A percentile compares a stretch with the other conserved stretches of the same genome.
These are phyloP conservation scores for Piloderma croceum DNA, from an alignment of 768 basidiomycete species.

Conservation along the genomic window DNA sequence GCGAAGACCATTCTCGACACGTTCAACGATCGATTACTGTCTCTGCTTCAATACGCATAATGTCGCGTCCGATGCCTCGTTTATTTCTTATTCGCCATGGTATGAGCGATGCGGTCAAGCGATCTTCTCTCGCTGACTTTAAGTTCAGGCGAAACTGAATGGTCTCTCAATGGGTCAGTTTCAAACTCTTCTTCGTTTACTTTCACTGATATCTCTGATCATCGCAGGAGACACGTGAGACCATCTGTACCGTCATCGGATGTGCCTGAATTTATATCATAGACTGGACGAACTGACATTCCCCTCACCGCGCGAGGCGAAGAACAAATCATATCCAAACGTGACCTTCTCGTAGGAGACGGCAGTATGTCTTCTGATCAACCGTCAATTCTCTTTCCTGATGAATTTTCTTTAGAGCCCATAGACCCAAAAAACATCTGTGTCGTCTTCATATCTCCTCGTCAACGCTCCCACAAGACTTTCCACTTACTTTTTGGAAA, in stretches of 20 bases:
- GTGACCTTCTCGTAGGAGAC: conserved; percentile 63
- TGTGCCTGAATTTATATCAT: no score
- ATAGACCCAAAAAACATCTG: conserved; percentile 78
- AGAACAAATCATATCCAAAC: conserved; percentile 60
- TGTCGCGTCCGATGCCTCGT: conserved; percentile 57
- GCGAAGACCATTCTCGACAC: no score
- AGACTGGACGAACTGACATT: conserved; percentile 89
- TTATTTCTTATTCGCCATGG: conserved; percentile 80
- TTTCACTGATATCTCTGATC: no score
- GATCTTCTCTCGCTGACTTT: background rate
- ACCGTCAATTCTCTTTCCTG: background rate
- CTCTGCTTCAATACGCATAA: conserved; percentile 7
- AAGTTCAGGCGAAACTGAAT: conserved; percentile 96
- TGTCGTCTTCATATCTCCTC: conserved; percentile 79
- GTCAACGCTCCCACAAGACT: conserved; percentile 77
- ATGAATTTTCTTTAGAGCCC: conserved; percentile 38
- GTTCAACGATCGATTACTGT: no score
- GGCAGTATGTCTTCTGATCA: conserved; percentile 50
- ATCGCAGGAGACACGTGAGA: no score
- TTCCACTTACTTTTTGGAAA: conserved; percentile 74
- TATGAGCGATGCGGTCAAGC: conserved; percentile 16
- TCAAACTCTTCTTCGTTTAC: conserved; percentile 4
- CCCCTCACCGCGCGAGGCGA: conserved; percentile 77
- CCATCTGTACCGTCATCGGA: no score
- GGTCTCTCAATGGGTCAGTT: conserved; percentile 79